Percentiles rank a stretch among this genome's conserved stretches.
Conservation (phyloP, 2,329 filamentous ascomycete species). For the Calonectria hawksworthii region DNA sequence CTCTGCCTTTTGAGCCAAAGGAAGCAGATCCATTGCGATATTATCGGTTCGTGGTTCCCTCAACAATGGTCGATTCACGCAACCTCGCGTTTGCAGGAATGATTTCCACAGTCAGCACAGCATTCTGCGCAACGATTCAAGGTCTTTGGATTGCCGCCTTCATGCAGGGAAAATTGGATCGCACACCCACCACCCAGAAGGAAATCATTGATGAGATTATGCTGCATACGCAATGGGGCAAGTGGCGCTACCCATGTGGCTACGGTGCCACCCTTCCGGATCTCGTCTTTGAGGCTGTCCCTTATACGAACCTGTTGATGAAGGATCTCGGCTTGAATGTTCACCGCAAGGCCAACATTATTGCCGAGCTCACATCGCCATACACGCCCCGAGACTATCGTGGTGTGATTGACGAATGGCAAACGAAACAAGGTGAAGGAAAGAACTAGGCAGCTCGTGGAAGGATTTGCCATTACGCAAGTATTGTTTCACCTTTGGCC, state of each 20-base stretch:
- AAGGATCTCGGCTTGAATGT: slow-evolving; percentile 72
- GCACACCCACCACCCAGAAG: slow-evolving; percentile 51
- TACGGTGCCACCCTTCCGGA: slow-evolving; percentile 74
- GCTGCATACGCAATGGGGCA: slow-evolving; percentile 76
- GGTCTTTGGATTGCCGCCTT: slow-evolving; percentile 72
- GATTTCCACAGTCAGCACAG: slow-evolving; percentile 49
- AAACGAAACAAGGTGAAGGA: not conserved
- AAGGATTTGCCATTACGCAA: no score
- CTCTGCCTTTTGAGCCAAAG: slow-evolving; percentile 35
- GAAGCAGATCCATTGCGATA: slow-evolving; percentile 40
- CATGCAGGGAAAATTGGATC: slow-evolving; percentile 63
- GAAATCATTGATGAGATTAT: slow-evolving; percentile 67
- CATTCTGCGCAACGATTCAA: slow-evolving; percentile 52
- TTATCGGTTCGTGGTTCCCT: slow-evolving; percentile 47
- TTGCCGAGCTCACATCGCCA: slow-evolving; percentile 34
- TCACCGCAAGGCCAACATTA: slow-evolving; percentile 30
- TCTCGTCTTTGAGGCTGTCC: slow-evolving; percentile 82
- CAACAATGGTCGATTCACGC: slow-evolving; percentile 32
- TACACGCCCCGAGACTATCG: slow-evolving; percentile 43
- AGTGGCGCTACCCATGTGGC: slow-evolving; percentile 77
- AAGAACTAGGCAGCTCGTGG: not conserved
- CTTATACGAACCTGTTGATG: slow-evolving; percentile 69
- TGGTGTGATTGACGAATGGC: slow-evolving; percentile 47
- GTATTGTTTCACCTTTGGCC: no score
- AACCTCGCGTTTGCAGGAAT: slow-evolving; percentile 53